A percentile compares a stretch with the other conserved stretches of the same genome.
phyloP scores from a whole-genome alignment of 495 filamentous ascomycete species.

The Hypoxylon intermedium region DNA sequence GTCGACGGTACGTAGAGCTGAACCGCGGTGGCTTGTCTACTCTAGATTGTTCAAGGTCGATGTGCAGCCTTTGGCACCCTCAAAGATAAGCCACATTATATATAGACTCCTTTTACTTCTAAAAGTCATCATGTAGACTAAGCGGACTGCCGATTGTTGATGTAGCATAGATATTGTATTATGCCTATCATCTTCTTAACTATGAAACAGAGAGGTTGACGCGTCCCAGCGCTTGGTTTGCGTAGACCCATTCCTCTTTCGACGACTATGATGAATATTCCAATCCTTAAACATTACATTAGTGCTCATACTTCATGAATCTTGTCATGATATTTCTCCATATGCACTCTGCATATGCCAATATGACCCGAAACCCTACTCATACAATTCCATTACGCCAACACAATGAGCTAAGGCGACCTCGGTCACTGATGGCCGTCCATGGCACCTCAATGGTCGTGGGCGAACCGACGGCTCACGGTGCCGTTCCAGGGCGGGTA shows the following conservation, averaged over 20 bases:
- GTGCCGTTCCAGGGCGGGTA: slow-evolving; percentile 52
- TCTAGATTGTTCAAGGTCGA: too few relatives aligned
- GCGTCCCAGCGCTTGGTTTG: slow-evolving; percentile 43
- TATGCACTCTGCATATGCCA: not conserved
- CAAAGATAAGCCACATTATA: too few relatives aligned
- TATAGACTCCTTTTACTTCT: too few relatives aligned
- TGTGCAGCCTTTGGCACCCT: too few relatives aligned
- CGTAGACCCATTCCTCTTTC: slow-evolving; percentile 24
- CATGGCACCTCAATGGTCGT: slow-evolving; percentile 1
- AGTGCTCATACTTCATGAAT: slow-evolving; percentile 12
- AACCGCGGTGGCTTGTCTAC: too few relatives aligned
- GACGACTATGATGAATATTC: not conserved
- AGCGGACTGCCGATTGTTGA: too few relatives aligned
- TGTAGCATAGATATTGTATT: too few relatives aligned
- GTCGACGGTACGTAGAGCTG: too few relatives aligned
- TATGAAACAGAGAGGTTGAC: slow-evolving; percentile 11
- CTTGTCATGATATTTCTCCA: not conserved
- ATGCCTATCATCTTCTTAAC: not conserved
- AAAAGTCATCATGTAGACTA: too few relatives aligned
- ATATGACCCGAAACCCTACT: not conserved
- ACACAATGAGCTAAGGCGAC: not conserved
- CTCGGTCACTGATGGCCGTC: not conserved
- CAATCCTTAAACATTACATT: slow-evolving; percentile 35
- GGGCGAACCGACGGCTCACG: slow-evolving; percentile 26
- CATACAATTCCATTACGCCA: slow-evolving; percentile 3